Percentiles rank a stretch among this genome's conserved stretches.
These are phyloP conservation scores for Dictyostelium citrinum DNA, from an alignment of 78 protist genomes.

Conservation along the genomic window DNA sequence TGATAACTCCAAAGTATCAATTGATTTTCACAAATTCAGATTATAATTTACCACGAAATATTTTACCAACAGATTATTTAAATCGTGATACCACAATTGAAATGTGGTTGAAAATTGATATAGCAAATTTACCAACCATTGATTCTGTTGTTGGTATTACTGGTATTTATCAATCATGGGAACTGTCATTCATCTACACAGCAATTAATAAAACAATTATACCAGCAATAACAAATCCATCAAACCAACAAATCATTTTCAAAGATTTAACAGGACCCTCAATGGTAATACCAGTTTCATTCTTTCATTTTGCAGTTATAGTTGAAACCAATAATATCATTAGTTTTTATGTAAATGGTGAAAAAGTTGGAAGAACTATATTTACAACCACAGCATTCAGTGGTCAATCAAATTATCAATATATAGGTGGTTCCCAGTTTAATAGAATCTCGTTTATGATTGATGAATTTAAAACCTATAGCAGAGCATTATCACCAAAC, in stretches of 20 bases:
- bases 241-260: neutral
- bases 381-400: neutral
- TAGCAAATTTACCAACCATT: neutral
- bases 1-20: neutral
- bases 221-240: neutral
- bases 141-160: neutral
- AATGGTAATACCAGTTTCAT: neutral
- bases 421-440: neutral
- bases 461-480: neutral
- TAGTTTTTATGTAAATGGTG: conserved; percentile 1
- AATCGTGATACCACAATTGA: neutral
- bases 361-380: neutral
- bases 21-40: neutral
- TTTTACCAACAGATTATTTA: neutral
- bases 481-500: neutral
- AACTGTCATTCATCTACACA: neutral
- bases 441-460: neutral
- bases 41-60: neutral
- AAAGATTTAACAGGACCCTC: neutral
- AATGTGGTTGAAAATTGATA: conserved; percentile 5
- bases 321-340: neutral
- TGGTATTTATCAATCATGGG: neutral
- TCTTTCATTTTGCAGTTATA: conserved; percentile 21
- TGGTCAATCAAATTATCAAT: neutral
- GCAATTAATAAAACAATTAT: neutral